Conservation (phyloP, 345 rosid species). For the Hibiscus trionum region DNA sequence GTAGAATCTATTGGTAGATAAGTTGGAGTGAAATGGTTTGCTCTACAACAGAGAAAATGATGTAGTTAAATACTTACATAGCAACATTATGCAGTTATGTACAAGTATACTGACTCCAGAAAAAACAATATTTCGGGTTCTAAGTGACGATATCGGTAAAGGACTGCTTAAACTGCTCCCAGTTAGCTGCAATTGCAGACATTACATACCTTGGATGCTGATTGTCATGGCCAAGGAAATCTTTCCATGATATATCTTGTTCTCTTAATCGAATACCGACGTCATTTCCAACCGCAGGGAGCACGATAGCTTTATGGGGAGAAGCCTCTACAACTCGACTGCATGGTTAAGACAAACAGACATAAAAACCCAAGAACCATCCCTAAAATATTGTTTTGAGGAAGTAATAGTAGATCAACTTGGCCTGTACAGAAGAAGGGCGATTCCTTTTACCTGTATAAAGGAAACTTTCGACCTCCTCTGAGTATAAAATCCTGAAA, state of each 20-base stretch:
- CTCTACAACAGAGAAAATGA: constrained; percentile 15
- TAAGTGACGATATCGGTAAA: too few species aligned
- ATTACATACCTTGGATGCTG: constrained; percentile 52
- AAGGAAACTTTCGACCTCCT: constrained; percentile 70
- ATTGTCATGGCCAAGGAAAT: constrained; percentile 40
- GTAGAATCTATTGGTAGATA: constrained; percentile 49
- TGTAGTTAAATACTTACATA: background rate
- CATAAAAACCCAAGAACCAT: too few species aligned
- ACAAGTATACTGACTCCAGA: background rate
- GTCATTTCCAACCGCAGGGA: constrained; percentile 47
- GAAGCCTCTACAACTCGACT: constrained; percentile 84
- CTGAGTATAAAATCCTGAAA: constrained; percentile 71
- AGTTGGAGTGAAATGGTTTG: constrained; percentile 34
- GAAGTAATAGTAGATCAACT: too few species aligned
- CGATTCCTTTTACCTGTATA: constrained; percentile 59
- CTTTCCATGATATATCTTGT: constrained; percentile 62
- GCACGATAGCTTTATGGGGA: constrained; percentile 61
- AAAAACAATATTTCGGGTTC: too few species aligned
- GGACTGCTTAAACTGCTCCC: background rate
- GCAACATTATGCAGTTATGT: background rate
- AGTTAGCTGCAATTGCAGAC: background rate
- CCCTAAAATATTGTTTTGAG: too few species aligned
- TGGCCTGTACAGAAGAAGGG: background rate
- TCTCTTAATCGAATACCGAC: constrained; percentile 48
- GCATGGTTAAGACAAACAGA: constrained; percentile 10